Conservation (phyloP, 805 yeast genomes). For the Yamadazyma paraphyllophila region DNA sequence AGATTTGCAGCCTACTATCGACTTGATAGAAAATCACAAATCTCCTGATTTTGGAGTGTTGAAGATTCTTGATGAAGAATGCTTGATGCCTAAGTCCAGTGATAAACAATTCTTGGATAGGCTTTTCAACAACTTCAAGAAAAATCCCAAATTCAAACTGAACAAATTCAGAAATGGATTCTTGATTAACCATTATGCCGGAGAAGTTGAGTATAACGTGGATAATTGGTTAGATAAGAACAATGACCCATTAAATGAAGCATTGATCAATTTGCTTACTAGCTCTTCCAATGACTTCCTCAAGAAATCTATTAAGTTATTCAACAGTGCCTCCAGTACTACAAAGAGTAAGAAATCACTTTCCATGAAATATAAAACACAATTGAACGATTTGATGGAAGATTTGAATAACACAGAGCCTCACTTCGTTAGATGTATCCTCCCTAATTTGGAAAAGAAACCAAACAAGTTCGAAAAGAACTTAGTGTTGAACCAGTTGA, state of each 20-base stretch:
- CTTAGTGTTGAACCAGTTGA: conserved; percentile 80
- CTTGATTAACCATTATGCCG: conserved; percentile 89
- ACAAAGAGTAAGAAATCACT: conserved; percentile 57
- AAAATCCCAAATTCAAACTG: conserved; percentile 57
- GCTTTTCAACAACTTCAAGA: conserved; percentile 59
- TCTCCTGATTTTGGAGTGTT: conserved; percentile 69
- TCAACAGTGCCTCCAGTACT: conserved; percentile 4
- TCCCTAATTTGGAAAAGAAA: conserved; percentile 78
- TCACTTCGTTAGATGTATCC: conserved; percentile 92
- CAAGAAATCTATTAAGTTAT: conserved; percentile 16
- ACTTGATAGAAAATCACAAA: conserved; percentile 72
- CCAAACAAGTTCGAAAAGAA: conserved; percentile 70
- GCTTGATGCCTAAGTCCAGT: conserved; percentile 87
- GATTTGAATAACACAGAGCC: conserved; percentile 84
- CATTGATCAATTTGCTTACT: conserved; percentile 59
- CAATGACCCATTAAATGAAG: conserved; percentile 86
- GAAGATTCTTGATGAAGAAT: conserved; percentile 88
- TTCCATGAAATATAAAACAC: conserved; percentile 86
- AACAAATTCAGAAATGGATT: conserved; percentile 77
- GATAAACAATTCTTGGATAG: conserved; percentile 83
- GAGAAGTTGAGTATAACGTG: conserved; percentile 88
- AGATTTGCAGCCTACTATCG: conserved; percentile 92
- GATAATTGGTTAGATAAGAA: conserved; percentile 94
- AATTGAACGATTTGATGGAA: conserved; percentile 64
- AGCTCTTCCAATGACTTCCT: conserved; percentile 59